These are phyloP conservation scores for Volvox carteri DNA, from an alignment of 163 green algal species.

Conservation along the genomic window DNA sequence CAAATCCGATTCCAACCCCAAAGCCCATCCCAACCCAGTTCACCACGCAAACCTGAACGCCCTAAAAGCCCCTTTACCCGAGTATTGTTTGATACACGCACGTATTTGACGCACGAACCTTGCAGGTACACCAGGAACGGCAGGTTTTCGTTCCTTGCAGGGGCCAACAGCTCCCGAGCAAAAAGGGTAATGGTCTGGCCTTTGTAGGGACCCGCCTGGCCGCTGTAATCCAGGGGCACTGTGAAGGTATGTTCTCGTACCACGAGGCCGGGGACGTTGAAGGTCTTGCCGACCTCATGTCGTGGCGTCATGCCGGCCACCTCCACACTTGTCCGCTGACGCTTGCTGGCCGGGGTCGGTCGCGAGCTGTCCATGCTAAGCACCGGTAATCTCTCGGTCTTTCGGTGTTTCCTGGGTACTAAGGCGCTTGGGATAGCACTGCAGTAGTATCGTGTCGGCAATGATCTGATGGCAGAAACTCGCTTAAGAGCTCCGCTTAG, in stretches of 20 bases:
- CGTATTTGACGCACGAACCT: too few species aligned
- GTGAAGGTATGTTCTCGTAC: conserved; percentile 77
- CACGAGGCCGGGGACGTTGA: conserved; percentile 77
- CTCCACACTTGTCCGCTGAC: conserved; percentile 11
- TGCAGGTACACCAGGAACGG: conserved; percentile 50
- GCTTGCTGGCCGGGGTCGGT: conserved; percentile 11
- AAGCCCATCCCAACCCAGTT: too few species aligned
- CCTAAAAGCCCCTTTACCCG: too few species aligned
- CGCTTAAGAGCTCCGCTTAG: neutral
- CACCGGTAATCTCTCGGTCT: neutral
- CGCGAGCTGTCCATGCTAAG: conserved; percentile 31
- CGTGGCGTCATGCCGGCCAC: conserved; percentile 8
- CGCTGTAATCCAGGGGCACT: conserved; percentile 83
- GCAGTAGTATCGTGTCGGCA: neutral
- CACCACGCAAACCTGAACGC: too few species aligned
- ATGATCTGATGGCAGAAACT: neutral
- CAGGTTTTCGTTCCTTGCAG: conserved; percentile 27
- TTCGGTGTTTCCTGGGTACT: neutral
- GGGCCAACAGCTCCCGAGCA: conserved; percentile 30
- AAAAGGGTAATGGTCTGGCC: conserved; percentile 48
- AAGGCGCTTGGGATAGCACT: neutral
- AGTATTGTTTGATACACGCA: too few species aligned
- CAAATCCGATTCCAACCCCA: too few species aligned
- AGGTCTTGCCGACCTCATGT: conserved; percentile 22
- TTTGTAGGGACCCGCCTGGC: neutral